Evolutionary conservation across 2,329 filamentous ascomycete genomes (phyloP).

Genomic region (Plenodomus biglobosus): DNA sequence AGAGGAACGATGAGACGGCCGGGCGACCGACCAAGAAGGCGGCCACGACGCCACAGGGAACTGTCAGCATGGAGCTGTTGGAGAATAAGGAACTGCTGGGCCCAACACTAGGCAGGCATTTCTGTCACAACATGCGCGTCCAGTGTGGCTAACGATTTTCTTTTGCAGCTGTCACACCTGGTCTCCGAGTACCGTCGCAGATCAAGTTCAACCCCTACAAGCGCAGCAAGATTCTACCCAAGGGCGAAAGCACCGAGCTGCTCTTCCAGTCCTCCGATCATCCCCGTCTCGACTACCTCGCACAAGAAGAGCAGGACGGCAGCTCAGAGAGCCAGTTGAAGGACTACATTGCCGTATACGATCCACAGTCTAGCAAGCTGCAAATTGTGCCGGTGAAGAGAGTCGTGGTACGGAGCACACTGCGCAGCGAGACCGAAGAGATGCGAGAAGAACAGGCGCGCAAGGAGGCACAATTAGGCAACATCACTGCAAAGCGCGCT

Average conservation of each 20-base stretch:
- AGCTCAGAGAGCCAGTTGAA: slow-evolving; percentile 54
- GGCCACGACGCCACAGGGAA: slow-evolving; percentile 43
- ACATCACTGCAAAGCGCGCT: slow-evolving; percentile 62
- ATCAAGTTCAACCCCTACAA: slow-evolving; percentile 55
- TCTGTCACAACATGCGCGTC: neutral
- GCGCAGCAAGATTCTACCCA: slow-evolving; percentile 33
- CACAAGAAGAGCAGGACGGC: slow-evolving; percentile 52
- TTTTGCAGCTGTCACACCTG: slow-evolving; percentile 46
- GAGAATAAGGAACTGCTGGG: slow-evolving; percentile 52
- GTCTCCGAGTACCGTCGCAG: slow-evolving; percentile 44
- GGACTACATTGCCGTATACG: slow-evolving; percentile 64
- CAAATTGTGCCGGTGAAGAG: slow-evolving; percentile 56
- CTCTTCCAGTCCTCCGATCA: slow-evolving; percentile 64
- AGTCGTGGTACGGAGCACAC: slow-evolving; percentile 56
- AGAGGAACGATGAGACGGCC: slow-evolving; percentile 35
- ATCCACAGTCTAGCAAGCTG: slow-evolving; percentile 56
- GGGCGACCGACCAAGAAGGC: slow-evolving; percentile 49
- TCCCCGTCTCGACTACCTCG: slow-evolving; percentile 65
- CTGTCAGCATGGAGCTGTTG: slow-evolving; percentile 49
- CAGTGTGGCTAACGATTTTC: slow-evolving; percentile 2
- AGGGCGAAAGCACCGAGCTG: slow-evolving; percentile 46
- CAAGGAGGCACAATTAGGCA: slow-evolving; percentile 32
- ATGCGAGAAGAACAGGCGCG: slow-evolving; percentile 37
- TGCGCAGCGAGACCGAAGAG: slow-evolving; percentile 50
- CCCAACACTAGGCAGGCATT: slow-evolving; percentile 52